Evolutionary conservation across 768 basidiomycete genomes (phyloP).

Genomic region (Leccinum rimulosum): DNA sequence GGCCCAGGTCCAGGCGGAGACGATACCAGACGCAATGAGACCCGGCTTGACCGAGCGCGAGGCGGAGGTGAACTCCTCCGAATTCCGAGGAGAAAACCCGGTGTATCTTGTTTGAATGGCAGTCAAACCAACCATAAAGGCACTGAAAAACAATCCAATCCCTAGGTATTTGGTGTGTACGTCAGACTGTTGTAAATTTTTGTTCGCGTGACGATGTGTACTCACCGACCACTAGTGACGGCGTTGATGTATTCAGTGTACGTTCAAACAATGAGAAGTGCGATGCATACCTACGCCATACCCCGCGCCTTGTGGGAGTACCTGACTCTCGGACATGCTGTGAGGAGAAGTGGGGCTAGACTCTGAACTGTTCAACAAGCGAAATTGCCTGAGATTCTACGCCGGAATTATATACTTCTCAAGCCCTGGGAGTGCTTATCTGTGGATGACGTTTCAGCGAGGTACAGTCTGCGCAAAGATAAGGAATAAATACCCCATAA

Average conservation of each 20-base stretch:
- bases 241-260: background rate
- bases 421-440: conserved; percentile 25
- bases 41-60: conserved; percentile 87
- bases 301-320: conserved; percentile 79
- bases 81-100: conserved; percentile 68
- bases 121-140: conserved; percentile 75
- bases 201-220: background rate
- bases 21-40: conserved; percentile 89
- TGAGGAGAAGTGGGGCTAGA: background rate
- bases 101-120: conserved; percentile 85
- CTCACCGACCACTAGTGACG: conserved; percentile 49
- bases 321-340: conserved; percentile 29
- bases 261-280: background rate
- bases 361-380: background rate
- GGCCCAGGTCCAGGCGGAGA: conserved; percentile 92
- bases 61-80: conserved; percentile 83
- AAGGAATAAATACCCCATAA: conserved; percentile 7
- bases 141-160: conserved; percentile 86
- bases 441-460: conserved; percentile 3
- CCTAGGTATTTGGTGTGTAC: conserved; percentile 40
- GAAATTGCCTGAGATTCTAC: background rate
- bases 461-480: conserved; percentile 7
- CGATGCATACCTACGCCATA: conserved; percentile 70
- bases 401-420: conserved; percentile 9
- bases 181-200: background rate